A percentile compares a stretch with the other conserved stretches of the same genome.
Conservation (phyloP, 371 early-diverging fungal genomes). For the Rhizopus microsporus region DNA sequence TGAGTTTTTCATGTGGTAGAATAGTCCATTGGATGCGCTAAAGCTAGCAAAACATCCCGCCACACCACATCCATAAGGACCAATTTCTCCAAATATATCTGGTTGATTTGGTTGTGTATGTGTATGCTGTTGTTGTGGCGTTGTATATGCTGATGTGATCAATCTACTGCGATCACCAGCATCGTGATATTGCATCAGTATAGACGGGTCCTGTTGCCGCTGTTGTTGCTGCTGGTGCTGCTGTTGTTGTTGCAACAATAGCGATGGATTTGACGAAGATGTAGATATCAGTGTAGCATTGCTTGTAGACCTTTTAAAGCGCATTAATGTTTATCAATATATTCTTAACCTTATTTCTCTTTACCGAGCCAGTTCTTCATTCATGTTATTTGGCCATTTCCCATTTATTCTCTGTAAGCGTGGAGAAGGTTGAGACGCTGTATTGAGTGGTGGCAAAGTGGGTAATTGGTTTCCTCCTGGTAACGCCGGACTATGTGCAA, state of each 20-base stretch:
- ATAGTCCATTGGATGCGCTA: conserved; percentile 59
- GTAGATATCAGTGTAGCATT: conserved; percentile 5
- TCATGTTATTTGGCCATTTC: not conserved
- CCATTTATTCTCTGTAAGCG: conserved; percentile 1
- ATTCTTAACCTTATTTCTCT: not conserved
- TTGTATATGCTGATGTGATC: conserved; percentile 3
- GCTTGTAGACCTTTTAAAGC: conserved; percentile 7
- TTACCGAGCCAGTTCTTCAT: not conserved
- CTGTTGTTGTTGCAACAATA: no score
- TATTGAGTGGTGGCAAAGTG: conserved; percentile 24
- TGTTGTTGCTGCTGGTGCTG: no score
- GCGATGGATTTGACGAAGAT: not conserved
- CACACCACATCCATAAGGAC: conserved; percentile 73
- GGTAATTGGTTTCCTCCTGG: conserved; percentile 11
- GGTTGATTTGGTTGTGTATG: conserved; percentile 9
- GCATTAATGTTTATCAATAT: conserved; percentile 7
- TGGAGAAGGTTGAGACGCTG: conserved; percentile 7
- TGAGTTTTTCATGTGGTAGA: conserved; percentile 67
- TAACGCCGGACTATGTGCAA: not conserved
- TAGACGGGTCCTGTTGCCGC: conserved; percentile 15
- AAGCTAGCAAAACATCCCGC: conserved; percentile 63
- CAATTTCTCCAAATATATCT: conserved; percentile 28
- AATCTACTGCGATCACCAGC: not conserved
- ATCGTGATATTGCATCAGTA: conserved; percentile 18
- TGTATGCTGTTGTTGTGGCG: conserved; percentile 8